Evolutionary conservation across 768 basidiomycete genomes (phyloP).

Genomic region (Amanita pallidorosea): DNA sequence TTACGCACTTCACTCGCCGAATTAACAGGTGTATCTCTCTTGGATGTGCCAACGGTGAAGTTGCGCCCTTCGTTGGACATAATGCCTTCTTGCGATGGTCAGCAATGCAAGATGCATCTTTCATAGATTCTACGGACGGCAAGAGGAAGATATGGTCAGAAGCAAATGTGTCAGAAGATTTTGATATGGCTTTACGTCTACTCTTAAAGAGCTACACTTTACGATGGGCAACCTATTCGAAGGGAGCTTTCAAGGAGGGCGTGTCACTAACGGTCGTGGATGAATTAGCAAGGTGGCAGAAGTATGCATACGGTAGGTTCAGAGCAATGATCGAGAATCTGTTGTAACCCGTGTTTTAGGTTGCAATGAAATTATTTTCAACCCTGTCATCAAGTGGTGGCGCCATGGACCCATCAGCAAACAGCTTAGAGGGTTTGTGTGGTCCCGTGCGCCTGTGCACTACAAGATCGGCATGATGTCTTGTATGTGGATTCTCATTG

Average conservation of each 20-base stretch:
- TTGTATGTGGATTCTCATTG: slow-evolving; percentile 26
- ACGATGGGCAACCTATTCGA: slow-evolving; percentile 76
- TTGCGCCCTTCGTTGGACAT: slow-evolving; percentile 77
- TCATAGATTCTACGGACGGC: slow-evolving; percentile 53
- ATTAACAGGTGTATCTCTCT: slow-evolving; percentile 78
- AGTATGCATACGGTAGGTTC: slow-evolving; percentile 42
- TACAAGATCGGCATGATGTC: slow-evolving; percentile 79
- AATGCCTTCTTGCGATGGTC: slow-evolving; percentile 85
- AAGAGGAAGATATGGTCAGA: slow-evolving; percentile 66
- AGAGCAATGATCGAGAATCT: background rate
- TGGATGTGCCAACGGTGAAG: slow-evolving; percentile 71
- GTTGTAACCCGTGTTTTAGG: slow-evolving; percentile 19
- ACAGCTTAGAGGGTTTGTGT: slow-evolving; percentile 63
- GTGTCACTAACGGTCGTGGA: slow-evolving; percentile 81
- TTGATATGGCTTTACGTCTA: slow-evolving; percentile 63
- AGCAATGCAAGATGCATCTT: slow-evolving; percentile 77
- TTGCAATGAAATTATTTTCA: slow-evolving; percentile 75
- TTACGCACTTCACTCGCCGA: slow-evolving; percentile 82
- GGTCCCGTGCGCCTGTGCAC: slow-evolving; percentile 67
- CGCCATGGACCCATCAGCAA: slow-evolving; percentile 66
- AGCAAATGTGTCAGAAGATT: slow-evolving; percentile 73
- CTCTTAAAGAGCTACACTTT: slow-evolving; percentile 63
- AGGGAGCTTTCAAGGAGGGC: slow-evolving; percentile 84
- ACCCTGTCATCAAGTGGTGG: slow-evolving; percentile 74
- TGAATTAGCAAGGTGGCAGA: slow-evolving; percentile 88